Percentiles rank a stretch among this genome's conserved stretches.
These are phyloP conservation scores for Lepidium aucheri DNA, from an alignment of 345 rosid species.

Conservation along the genomic window DNA sequence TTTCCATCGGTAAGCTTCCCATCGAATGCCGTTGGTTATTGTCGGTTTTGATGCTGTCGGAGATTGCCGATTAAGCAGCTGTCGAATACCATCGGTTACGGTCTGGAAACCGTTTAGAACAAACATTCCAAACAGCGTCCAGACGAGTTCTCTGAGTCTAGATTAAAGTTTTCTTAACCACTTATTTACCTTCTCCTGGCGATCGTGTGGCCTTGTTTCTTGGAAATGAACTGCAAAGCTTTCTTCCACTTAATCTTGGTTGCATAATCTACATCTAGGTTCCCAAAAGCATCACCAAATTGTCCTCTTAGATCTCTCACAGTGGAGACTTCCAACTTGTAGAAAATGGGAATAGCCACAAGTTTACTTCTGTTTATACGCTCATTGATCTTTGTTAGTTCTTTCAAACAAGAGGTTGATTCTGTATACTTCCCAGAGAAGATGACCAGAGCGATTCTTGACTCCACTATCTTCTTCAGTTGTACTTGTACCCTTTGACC, in stretches of 20 bases:
- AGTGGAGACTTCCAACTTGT: neutral
- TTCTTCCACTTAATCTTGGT: neutral
- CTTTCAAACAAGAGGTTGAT: neutral
- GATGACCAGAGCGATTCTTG: constrained; percentile 1
- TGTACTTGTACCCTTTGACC: neutral
- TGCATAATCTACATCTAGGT: too few species aligned
- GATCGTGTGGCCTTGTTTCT: neutral
- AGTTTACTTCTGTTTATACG: neutral
- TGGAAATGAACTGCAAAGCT: neutral
- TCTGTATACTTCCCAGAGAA: constrained; percentile 8
- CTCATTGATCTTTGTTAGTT: neutral
- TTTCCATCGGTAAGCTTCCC: too few species aligned
- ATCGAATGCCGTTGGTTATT: too few species aligned
- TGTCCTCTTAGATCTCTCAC: neutral
- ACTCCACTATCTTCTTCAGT: neutral
- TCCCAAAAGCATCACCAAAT: neutral
- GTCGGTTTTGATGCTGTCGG: too few species aligned
- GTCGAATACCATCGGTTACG: too few species aligned
- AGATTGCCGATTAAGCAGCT: too few species aligned
- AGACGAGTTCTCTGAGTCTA: too few species aligned
- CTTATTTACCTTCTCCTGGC: too few species aligned
- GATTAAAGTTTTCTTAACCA: too few species aligned
- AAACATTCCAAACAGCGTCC: too few species aligned
- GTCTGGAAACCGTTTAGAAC: too few species aligned
- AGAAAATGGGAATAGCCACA: constrained; percentile 5